phyloP scores from a whole-genome alignment of 257 asterid genomes.

The Solanum sitiens region DNA sequence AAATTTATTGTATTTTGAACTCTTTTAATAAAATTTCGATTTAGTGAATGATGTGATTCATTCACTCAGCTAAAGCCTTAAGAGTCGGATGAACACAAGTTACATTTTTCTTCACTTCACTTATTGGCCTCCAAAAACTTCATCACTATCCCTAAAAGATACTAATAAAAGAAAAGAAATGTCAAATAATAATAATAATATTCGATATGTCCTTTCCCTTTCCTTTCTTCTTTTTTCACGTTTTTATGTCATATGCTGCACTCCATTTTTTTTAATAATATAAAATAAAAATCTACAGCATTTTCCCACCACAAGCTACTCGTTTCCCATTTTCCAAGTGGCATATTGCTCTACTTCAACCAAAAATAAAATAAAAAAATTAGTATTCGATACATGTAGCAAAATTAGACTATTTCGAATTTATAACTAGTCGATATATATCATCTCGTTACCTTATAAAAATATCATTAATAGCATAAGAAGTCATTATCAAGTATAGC shows the following conservation, averaged over 20 bases:
- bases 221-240: not conserved
- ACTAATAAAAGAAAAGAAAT: not conserved
- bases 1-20: not conserved
- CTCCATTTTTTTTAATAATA: not conserved
- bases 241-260: not conserved
- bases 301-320: not conserved
- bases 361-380: too few relatives aligned
- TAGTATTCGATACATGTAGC: not conserved
- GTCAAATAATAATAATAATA: not conserved
- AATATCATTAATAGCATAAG: not conserved
- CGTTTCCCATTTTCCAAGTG: not conserved
- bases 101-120: constrained; percentile 4
- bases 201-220: not conserved
- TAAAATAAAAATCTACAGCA: not conserved
- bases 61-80: not conserved
- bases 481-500: not conserved
- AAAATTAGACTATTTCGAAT: too few relatives aligned
- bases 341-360: not conserved
- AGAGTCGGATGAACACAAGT: not conserved
- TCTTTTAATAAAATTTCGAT: not conserved
- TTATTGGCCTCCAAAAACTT: constrained; percentile 2
- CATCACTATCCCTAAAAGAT: constrained; percentile 11
- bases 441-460: not conserved
- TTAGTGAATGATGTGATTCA: not conserved
- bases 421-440: not conserved